A percentile compares a stretch with the other conserved stretches of the same genome.
These are phyloP conservation scores for Peterozyma toletana DNA, from an alignment of 805 yeast genomes.

Conservation along the genomic window DNA sequence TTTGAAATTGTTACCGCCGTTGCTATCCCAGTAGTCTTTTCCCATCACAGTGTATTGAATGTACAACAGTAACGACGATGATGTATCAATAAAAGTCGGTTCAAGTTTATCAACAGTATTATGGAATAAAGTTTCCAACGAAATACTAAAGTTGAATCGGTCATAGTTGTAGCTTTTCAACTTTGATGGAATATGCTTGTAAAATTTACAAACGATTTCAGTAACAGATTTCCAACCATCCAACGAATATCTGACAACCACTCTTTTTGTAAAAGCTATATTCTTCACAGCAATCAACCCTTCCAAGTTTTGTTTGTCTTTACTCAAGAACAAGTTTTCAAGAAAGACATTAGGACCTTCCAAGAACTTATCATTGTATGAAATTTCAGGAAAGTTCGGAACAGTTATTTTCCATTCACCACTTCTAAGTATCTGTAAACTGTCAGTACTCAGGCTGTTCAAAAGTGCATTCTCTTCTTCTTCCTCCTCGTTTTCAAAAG, in stretches of 20 bases:
- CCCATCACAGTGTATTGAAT: conserved; percentile 43
- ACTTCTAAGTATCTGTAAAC: conserved; percentile 5
- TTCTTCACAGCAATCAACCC: conserved; percentile 82
- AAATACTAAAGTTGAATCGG: conserved; percentile 61
- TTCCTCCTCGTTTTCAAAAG: conserved; percentile 13
- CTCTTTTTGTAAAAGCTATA: conserved; percentile 57
- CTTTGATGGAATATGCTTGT: conserved; percentile 44
- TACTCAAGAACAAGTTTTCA: conserved; percentile 54
- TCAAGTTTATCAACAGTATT: conserved; percentile 11
- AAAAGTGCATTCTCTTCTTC: conserved; percentile 12
- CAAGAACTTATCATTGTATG: conserved; percentile 37
- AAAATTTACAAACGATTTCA: conserved; percentile 59
- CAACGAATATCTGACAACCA: conserved; percentile 66
- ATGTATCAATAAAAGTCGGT: conserved; percentile 1
- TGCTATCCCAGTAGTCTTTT: conserved; percentile 75
- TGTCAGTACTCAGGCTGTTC: conserved; percentile 11
- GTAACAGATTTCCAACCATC: conserved; percentile 74
- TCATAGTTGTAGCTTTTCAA: conserved; percentile 51
- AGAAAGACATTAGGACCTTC: conserved; percentile 44
- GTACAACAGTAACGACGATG: conserved; percentile 36
- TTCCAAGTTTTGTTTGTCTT: conserved; percentile 48
- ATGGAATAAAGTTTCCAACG: conserved; percentile 34
- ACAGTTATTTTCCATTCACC: conserved; percentile 37
- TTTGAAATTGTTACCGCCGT: conserved; percentile 49
- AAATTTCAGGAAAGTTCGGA: conserved; percentile 34